phyloP scores from a whole-genome alignment of 768 basidiomycete genomes.

The Fomitopsis serialis region DNA sequence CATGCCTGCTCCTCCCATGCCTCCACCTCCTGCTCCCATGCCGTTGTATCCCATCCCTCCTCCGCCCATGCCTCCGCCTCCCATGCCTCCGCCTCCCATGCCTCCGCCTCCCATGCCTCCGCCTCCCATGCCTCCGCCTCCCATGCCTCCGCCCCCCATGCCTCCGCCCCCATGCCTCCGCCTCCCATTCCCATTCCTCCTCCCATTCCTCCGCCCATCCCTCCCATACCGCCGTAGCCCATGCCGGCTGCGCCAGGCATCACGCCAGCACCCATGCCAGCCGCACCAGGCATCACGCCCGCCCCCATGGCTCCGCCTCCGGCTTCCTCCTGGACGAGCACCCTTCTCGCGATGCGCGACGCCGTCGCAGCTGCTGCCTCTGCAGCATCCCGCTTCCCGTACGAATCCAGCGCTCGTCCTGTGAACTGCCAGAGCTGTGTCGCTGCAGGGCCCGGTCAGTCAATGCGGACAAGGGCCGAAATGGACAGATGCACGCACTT shows the following conservation, averaged over 20 bases:
- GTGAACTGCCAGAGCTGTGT: constrained; percentile 51
- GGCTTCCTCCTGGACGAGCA: neutral
- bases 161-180: too few species aligned
- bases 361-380: constrained; percentile 69
- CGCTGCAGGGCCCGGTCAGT: constrained; percentile 30
- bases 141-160: too few species aligned
- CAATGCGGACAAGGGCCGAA: too few species aligned
- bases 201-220: too few species aligned
- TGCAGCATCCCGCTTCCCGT: constrained; percentile 44
- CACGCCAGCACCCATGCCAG: constrained; percentile 2
- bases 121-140: neutral
- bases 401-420: constrained; percentile 36
- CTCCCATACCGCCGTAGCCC: neutral
- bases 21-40: neutral
- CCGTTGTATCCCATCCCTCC: neutral
- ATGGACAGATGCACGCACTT: constrained; percentile 33
- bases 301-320: neutral
- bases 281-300: neutral
- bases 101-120: neutral
- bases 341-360: constrained; percentile 5
- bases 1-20: neutral
- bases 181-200: too few species aligned
- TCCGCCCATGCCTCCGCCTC: neutral
- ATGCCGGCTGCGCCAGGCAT: neutral
- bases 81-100: neutral